phyloP scores from a whole-genome alignment of 345 rosid species.

The Syzygium aqueum region DNA sequence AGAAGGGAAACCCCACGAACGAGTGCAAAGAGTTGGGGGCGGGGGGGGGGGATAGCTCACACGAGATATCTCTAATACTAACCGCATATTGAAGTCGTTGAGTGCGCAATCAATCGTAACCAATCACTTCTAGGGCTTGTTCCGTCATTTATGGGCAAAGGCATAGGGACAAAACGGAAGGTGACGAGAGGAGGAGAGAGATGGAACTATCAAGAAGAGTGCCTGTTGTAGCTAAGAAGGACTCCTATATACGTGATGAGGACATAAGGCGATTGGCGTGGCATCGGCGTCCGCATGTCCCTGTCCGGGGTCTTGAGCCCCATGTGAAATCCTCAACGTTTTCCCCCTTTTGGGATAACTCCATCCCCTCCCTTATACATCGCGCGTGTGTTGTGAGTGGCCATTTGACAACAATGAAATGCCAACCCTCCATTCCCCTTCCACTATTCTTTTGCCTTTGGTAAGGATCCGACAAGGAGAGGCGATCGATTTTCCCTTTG shows the following conservation, averaged over 20 bases:
- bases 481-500: neutral
- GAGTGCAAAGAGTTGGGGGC: neutral
- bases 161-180: neutral
- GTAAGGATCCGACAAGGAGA: neutral
- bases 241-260: neutral
- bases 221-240: neutral
- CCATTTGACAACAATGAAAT: neutral
- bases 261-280: constrained; percentile 37
- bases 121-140: neutral
- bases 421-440: neutral
- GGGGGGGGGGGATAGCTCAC: neutral
- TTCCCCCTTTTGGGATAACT: neutral
- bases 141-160: neutral
- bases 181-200: neutral
- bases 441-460: neutral
- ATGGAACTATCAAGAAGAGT: neutral
- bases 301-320: constrained; percentile 4
- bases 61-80: neutral
- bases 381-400: neutral
- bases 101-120: neutral
- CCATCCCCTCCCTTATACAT: neutral
- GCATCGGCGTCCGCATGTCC: constrained; percentile 22
- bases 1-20: neutral
- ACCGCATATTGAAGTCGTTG: neutral
- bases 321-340: neutral